Percentiles rank a stretch among this genome's conserved stretches.
Evolutionary conservation across 2,329 filamentous ascomycete species (phyloP).

Genomic region (Pyrenophora graminea): DNA sequence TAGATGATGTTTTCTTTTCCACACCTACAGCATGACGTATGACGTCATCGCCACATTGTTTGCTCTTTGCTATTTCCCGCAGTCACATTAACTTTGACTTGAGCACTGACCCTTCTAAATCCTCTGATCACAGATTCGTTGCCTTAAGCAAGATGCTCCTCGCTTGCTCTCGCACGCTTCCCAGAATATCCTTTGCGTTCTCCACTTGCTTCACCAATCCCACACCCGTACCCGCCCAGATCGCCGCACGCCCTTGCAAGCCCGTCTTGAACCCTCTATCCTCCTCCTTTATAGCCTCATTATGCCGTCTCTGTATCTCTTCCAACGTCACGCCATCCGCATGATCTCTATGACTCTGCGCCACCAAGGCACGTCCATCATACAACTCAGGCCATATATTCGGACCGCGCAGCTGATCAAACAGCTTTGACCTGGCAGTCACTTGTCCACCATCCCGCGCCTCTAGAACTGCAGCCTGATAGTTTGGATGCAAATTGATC

Average conservation of each 20-base stretch:
- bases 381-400: constrained; percentile 63
- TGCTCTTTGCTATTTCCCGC: too few relatives aligned
- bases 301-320: constrained; percentile 50
- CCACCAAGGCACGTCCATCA: constrained; percentile 60
- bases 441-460: constrained; percentile 55
- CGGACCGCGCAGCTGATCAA: constrained; percentile 60
- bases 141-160: constrained; percentile 36
- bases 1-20: too few relatives aligned
- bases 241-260: constrained; percentile 60
- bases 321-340: constrained; percentile 47
- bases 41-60: too few relatives aligned
- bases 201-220: constrained; percentile 59
- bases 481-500: constrained; percentile 51
- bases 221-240: constrained; percentile 62
- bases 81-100: too few relatives aligned
- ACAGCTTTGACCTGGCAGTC: constrained; percentile 56
- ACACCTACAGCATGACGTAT: too few relatives aligned
- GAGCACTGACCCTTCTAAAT: too few relatives aligned
- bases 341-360: constrained; percentile 54
- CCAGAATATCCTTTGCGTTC: constrained; percentile 58
- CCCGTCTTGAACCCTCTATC: constrained; percentile 57
- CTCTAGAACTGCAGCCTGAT: constrained; percentile 52
- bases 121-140: not conserved
- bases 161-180: constrained; percentile 47
- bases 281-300: constrained; percentile 53